Percentiles rank a stretch among this genome's conserved stretches.
phyloP scores from a whole-genome alignment of 163 green algal species.

The Trebouxia gelatinosa region DNA sequence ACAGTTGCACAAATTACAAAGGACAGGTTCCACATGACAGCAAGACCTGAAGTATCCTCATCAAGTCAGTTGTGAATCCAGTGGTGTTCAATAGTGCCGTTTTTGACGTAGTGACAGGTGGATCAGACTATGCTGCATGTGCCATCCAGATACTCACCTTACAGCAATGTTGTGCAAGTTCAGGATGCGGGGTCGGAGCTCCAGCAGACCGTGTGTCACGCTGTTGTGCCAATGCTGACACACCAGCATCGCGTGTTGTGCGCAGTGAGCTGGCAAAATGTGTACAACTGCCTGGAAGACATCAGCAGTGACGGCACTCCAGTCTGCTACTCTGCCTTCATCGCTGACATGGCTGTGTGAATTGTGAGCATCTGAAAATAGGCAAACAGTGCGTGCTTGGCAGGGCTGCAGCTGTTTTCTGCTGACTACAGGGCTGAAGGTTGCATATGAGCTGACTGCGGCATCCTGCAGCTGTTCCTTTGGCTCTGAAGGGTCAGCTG shows the following conservation, averaged over 20 bases:
- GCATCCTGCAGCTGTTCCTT: not conserved
- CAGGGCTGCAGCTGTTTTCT: not conserved
- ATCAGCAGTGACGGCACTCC: constrained; percentile 9
- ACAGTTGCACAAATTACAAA: too few species aligned
- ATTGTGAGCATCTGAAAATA: too few species aligned
- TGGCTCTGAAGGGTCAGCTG: too few species aligned
- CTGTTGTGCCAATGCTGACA: constrained; percentile 47
- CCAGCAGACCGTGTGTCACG: constrained; percentile 30
- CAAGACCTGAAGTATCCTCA: not conserved
- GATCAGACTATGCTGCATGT: not conserved
- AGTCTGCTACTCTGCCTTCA: too few species aligned
- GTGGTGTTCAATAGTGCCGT: not conserved
- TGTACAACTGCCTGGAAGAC: constrained; percentile 1
- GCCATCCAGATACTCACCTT: not conserved
- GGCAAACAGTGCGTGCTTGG: too few species aligned
- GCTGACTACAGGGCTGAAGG: not conserved
- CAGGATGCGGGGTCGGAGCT: constrained; percentile 35
- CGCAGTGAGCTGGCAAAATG: constrained; percentile 30
- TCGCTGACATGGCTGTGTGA: too few species aligned
- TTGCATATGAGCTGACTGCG: not conserved
- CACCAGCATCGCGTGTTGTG: constrained; percentile 46
- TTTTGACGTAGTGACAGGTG: not conserved
- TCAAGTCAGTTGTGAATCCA: not conserved
- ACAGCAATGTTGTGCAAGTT: not conserved
- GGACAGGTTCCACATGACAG: too few species aligned